These are phyloP conservation scores for Leishmania amazonensis DNA, from an alignment of 208 protist genomes.

Conservation along the genomic window DNA sequence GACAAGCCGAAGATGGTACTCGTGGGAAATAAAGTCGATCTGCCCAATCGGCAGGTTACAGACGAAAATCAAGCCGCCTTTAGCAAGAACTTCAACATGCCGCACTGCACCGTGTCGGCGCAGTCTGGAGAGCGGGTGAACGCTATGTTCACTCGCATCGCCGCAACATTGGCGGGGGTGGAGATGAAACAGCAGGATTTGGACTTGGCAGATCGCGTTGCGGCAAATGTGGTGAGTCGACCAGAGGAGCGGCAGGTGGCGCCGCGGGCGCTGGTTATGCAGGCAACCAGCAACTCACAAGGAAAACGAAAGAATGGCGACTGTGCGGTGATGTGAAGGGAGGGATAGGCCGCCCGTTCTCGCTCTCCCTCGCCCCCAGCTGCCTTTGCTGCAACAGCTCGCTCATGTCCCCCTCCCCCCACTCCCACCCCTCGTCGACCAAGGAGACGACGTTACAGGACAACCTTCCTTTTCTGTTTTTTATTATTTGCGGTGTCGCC, in stretches of 20 bases:
- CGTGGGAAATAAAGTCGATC: conserved; percentile 93
- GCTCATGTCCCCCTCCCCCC: neutral
- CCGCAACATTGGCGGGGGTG: conserved; percentile 85
- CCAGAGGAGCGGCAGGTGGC: conserved; percentile 41
- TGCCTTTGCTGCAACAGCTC: neutral
- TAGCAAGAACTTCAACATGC: conserved; percentile 53
- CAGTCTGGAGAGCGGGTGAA: conserved; percentile 92
- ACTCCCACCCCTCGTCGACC: neutral
- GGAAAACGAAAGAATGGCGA: conserved; percentile 42
- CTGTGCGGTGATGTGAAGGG: conserved; percentile 51
- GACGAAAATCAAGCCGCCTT: conserved; percentile 69
- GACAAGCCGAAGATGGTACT: conserved; percentile 74
- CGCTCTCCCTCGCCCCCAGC: neutral
- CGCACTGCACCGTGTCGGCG: conserved; percentile 86
- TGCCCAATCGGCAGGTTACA: conserved; percentile 86
- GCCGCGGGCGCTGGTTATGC: conserved; percentile 15
- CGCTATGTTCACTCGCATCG: conserved; percentile 79
- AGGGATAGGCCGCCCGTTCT: neutral
- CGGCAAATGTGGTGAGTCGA: conserved; percentile 46
- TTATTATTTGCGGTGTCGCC: neutral
- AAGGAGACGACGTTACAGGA: neutral
- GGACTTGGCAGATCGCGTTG: conserved; percentile 56
- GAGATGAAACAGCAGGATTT: conserved; percentile 76
- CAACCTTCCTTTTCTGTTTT: neutral
- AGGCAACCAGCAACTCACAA: conserved; percentile 11